Base-by-base conservation (phyloP, 1,284 basidiomycete species). In the Apiotrichum gracile region DNA sequence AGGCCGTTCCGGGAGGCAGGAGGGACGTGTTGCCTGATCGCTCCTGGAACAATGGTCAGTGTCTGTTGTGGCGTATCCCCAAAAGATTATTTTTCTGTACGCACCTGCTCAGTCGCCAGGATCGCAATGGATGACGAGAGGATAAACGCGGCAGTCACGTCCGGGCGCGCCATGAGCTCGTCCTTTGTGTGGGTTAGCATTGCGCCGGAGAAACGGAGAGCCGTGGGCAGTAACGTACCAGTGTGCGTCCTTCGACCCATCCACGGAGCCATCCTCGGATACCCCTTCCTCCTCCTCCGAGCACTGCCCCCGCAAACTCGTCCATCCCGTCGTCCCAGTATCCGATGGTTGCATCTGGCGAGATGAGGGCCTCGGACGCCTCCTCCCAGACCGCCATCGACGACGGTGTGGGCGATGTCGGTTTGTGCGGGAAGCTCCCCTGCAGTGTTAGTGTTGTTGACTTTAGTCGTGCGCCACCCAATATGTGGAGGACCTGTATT, bases 361-460 rank as follows among this genome's bases (percentile, higher is more conserved):
- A 63, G 24, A 72, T 48, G 10, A 75, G 60, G 4, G 73, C 73
- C 46, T 72, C 69, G 0, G 68, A 70, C 0, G 73, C 73, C 51
- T 68, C 58, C 51, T 72, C 71, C 73, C 73, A 75, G 31, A 74
- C 58, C 6, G 47, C 56, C 34, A 75, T 52, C 13, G 70, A 73
- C 8, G 70, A 63, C 3, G 62, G 62, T 1, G 73, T 74, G 4
- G 73, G 72, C 5, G 68, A 65, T 35, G 61, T 46, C 5, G 73
- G 73, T 5, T 68, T 73, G 55, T 75, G 73, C 2, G 73, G 73
- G 53, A 72, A 75, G 49, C 70, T 70, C 5, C 72, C 72, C 73
- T 75, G 55, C 22, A 17, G 26, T 19, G 51, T 60, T n/a, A 52
- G 42, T 33, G n/a, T n/a, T n/a, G n/a, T n/a, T n/a, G n/a, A n/a